Base-by-base conservation (phyloP, 2,329 filamentous ascomycete species). In the Cytospora mali region DNA sequence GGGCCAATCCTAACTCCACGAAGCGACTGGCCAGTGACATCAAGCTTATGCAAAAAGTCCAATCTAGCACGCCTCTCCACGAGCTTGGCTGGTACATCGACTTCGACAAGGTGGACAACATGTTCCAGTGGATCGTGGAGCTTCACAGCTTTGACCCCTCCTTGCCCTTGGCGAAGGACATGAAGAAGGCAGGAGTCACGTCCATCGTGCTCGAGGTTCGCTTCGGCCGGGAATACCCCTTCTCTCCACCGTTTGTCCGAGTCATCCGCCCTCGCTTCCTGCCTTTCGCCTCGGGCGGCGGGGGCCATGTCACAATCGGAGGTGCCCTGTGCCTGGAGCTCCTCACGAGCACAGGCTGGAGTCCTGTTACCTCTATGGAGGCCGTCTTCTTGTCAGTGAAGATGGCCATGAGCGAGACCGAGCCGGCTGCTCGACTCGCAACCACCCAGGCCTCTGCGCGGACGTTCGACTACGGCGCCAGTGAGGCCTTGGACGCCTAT, bases 81-180 rank as follows among this genome's bases (percentile, higher is more conserved):
- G 84, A 89, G 64, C 81, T 96, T 0, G 93, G 93, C 18, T 97
- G 93, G 92, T 92, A 92, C 71, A 87, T 96, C 61, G 84, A 96
- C 70, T 80, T 82, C 54, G 76, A 79, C 6, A 83, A 85, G 55
- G 79, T 93, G 42, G 83, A 78, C 25, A 96, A 93, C 70, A 81
- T 93, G 66, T 97, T 95, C 70, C 92, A 96, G 70, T 96, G 93
- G 93, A 92, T 96, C 63, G 87, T 96, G 6, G 91, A 97, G 73
- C 79, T 97, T 1, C 93, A 97, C 73, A 91, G 88, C 50, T 96
- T 97, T 70, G 88, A 92, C 27, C 67, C 77, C 0, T 73, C 77
- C 1, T 80, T 95, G 0, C 91, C 90, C 0, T 79, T 97, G 1
- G 88, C 90, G 0, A 72, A 83, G 58, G 93, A 97, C 71, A 92